Evolutionary conservation across 805 yeast species (phyloP), one percentile per base, ranked within the genome.

Genomic region (Lipomyces chichibuensis): DNA sequence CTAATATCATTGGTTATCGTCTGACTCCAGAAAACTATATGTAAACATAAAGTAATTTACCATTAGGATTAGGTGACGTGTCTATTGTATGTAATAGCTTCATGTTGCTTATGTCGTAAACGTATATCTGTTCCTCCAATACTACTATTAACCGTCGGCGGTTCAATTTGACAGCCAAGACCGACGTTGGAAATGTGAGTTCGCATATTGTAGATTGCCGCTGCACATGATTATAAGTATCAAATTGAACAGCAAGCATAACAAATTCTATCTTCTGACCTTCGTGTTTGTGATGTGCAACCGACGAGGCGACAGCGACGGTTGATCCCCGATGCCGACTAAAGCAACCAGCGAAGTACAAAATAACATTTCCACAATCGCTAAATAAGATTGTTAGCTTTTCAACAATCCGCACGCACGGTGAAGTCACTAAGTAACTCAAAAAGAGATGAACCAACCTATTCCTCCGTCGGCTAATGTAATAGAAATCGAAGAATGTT

Each of bases 81-180:
- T 89, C 92, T 46, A 89, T 84, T 0, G 89, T 88, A 73, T 87
- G 90, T 54, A 94, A 76, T 32, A 93, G 84, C 74, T 90, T 87
- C 88, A 94, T 92, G 76, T 96, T 91, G 65, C 95, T 87, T 69
- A 94, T 88, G 77, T 94, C 98, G 79, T 94, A 95, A 58, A 94
- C 85, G 76, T 87, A 90, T 9, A 95, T 86, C 77, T 93, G 96
- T 67, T 91, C 94, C 60, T 86, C 82, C 62, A 94, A 80, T 5
- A 90, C 86, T 20, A 93, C 95, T 39, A 91, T 83, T 71, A 94
- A 82, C 57, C 98, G 80, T 72, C 90, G 89, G 55, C 98, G 83
- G 77, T 94, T 95, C 79, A 94, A 83, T 72, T 86, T 86, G 43
- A 94, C 88, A 60, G 85, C 86, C 33, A 89, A 80, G 1, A 94